Percentiles rank a stretch among this genome's conserved stretches.
These are phyloP conservation scores for Trichoderma virens DNA, from an alignment of 495 filamentous ascomycete species.

Conservation along the genomic window DNA sequence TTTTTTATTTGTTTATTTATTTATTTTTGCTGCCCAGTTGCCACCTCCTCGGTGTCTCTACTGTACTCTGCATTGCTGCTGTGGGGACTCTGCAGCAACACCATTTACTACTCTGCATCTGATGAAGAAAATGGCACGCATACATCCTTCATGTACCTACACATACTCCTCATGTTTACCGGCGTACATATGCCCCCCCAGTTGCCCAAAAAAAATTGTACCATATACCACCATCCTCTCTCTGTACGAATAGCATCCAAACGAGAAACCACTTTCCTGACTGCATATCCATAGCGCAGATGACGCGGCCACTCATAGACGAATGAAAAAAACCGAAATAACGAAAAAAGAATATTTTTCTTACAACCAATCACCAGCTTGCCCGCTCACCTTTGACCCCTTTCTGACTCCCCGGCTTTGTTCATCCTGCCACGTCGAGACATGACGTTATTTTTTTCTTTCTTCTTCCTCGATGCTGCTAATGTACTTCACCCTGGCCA, in stretches of 20 bases:
- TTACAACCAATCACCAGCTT: too few species aligned
- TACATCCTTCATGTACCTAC: background rate
- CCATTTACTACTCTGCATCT: too few species aligned
- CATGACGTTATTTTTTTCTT: background rate
- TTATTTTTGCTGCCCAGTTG: background rate
- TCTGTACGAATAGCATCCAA: background rate
- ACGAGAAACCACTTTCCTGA: background rate
- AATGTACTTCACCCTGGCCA: too few species aligned
- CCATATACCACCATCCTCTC: background rate
- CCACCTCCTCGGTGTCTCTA: too few species aligned
- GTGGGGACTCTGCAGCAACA: too few species aligned
- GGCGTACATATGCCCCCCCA: too few species aligned
- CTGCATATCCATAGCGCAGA: background rate
- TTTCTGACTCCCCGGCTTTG: too few species aligned
- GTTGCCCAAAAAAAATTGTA: background rate
- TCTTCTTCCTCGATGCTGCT: background rate
- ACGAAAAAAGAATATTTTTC: background rate
- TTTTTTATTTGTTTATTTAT: background rate
- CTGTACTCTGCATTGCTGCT: too few species aligned
- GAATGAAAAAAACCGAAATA: background rate
- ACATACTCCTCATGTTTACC: too few species aligned
- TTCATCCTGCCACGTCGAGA: background rate
- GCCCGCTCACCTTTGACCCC: too few species aligned
- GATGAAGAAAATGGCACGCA: too few species aligned
- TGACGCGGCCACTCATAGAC: background rate